Evolutionary conservation across 2,329 filamentous ascomycete genomes (phyloP).

Genomic region (Fusarium sp.): DNA sequence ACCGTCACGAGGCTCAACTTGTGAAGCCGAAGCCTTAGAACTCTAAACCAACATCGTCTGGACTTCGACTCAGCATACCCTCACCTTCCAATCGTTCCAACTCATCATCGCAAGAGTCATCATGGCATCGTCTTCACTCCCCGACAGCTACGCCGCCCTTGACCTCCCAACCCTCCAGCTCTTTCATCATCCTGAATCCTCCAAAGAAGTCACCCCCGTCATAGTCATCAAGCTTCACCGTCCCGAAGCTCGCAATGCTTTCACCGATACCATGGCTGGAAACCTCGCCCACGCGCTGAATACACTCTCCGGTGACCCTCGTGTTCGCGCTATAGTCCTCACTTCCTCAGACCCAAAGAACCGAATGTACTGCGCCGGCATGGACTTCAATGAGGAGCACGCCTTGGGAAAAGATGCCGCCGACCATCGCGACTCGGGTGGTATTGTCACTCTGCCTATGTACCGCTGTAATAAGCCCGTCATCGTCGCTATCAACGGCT

Average conservation of each 20-base stretch:
- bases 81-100: not conserved
- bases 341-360: slow-evolving; percentile 64
- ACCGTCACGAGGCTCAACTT: slow-evolving; percentile 26
- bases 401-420: slow-evolving; percentile 46
- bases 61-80: not conserved
- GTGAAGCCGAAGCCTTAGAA: slow-evolving; percentile 14
- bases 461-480: slow-evolving; percentile 70
- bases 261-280: slow-evolving; percentile 73
- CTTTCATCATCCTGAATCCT: slow-evolving; percentile 63
- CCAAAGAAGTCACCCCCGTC: slow-evolving; percentile 69
- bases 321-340: slow-evolving; percentile 68
- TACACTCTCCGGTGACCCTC: slow-evolving; percentile 65
- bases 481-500: slow-evolving; percentile 70
- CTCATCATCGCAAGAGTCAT: slow-evolving; percentile 7
- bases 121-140: slow-evolving; percentile 48
- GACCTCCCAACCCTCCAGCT: slow-evolving; percentile 61
- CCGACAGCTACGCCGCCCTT: slow-evolving; percentile 58
- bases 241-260: slow-evolving; percentile 76
- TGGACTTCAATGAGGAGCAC: slow-evolving; percentile 62
- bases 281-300: slow-evolving; percentile 70
- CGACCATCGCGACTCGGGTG: slow-evolving; percentile 65
- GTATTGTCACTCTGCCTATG: slow-evolving; percentile 67
- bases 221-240: slow-evolving; percentile 74
- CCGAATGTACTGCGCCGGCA: slow-evolving; percentile 69
- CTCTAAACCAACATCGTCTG: slow-evolving; percentile 25